A percentile compares a stretch with the other conserved stretches of the same genome.
These are phyloP conservation scores for Dactylorhiza incarnata DNA, from an alignment of 106 monocot genomes.

Conservation along the genomic window DNA sequence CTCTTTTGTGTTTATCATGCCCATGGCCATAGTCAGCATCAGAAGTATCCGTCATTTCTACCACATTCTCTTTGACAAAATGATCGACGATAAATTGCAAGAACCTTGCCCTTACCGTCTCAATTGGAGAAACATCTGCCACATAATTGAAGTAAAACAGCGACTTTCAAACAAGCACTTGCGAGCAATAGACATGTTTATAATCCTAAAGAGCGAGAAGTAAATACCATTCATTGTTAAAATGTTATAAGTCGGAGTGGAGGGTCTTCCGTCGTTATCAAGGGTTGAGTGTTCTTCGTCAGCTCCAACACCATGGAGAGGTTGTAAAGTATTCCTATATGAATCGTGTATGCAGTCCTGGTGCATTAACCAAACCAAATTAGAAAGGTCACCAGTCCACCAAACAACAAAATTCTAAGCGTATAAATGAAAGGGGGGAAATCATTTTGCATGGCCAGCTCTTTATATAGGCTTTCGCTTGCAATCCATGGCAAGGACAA, in stretches of 20 bases:
- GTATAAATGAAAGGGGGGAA: neutral
- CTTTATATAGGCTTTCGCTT: neutral
- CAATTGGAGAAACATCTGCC: constrained; percentile 86
- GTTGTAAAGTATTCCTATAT: constrained; percentile 56
- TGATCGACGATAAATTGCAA: constrained; percentile 71
- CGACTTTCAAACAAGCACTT: neutral
- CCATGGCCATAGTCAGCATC: constrained; percentile 37
- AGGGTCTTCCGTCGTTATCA: constrained; percentile 45
- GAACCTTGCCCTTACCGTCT: constrained; percentile 73
- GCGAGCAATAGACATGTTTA: neutral
- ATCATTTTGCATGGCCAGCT: neutral
- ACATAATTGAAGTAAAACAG: constrained; percentile 1
- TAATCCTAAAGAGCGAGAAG: neutral
- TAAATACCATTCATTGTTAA: constrained; percentile 47
- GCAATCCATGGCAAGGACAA: neutral
- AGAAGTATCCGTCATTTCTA: constrained; percentile 42
- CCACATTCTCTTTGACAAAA: constrained; percentile 65
- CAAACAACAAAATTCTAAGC: neutral
- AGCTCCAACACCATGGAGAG: constrained; percentile 53
- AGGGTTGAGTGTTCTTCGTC: constrained; percentile 54
- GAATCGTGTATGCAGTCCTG: constrained; percentile 74
- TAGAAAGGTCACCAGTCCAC: neutral
- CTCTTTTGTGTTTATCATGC: constrained; percentile 72
- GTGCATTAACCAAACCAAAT: constrained; percentile 10
- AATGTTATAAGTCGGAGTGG: constrained; percentile 44